Conservation (phyloP, 1,284 basidiomycete genomes). For the Trichosporon sp. region DNA sequence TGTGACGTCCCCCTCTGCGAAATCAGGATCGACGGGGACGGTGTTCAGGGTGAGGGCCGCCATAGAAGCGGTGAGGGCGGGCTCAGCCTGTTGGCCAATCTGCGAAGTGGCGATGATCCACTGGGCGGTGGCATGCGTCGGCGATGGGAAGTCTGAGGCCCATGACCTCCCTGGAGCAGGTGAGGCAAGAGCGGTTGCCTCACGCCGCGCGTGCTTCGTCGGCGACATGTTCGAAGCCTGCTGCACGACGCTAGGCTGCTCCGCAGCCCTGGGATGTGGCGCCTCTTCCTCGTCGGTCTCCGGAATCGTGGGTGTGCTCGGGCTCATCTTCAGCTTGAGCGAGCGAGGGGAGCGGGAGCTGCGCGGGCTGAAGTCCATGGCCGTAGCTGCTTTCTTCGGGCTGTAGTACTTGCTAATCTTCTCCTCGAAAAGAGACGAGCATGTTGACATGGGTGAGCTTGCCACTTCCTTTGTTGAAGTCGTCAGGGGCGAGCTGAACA, state of each 20-base stretch:
- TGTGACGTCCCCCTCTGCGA: not conserved
- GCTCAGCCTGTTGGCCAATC: not conserved
- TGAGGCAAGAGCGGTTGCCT: not conserved
- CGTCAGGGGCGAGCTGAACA: not conserved
- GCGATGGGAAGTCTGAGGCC: not conserved
- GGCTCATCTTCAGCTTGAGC: not conserved
- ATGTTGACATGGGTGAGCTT: not conserved
- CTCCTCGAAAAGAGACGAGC: slow-evolving; percentile 9
- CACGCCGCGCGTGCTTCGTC: not conserved
- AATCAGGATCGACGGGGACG: not conserved
- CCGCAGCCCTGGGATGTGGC: not conserved
- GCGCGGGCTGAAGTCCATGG: not conserved
- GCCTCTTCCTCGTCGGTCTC: slow-evolving; percentile 1
- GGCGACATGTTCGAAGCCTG: not conserved
- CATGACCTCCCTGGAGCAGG: not conserved
- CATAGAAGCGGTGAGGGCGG: slow-evolving; percentile 6
- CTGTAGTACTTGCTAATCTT: not conserved
- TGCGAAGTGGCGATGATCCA: slow-evolving; percentile 7
- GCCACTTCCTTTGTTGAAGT: not conserved
- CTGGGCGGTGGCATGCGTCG: not conserved
- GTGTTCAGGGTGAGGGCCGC: not conserved
- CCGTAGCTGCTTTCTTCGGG: not conserved
- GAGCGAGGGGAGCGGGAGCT: not conserved
- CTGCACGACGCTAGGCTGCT: not conserved
- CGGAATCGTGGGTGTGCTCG: not conserved